These are phyloP conservation scores for Stephanodiscus minutulus DNA, from an alignment of 108 stramenopile genomes.

Conservation along the genomic window DNA sequence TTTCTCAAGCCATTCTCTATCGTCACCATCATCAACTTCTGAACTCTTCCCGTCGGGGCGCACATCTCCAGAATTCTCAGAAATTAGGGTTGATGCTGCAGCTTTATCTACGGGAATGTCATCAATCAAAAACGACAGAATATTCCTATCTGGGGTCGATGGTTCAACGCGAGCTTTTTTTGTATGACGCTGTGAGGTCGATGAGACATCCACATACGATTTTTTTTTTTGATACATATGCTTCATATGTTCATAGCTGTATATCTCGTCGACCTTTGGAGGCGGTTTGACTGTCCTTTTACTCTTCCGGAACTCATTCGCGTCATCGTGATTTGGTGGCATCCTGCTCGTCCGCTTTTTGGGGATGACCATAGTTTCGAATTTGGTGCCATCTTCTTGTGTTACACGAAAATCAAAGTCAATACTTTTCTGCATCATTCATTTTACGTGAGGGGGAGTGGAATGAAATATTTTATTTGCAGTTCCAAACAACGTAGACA, in stretches of 20 bases:
- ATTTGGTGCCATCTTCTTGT: not conserved
- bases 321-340: not conserved
- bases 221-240: not conserved
- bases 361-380: not conserved
- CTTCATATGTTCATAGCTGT: slow-evolving; percentile 5
- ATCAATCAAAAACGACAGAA: slow-evolving; percentile 3
- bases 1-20: slow-evolving; percentile 39
- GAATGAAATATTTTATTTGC: not conserved
- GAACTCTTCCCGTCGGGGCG: not conserved
- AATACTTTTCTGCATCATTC: not conserved
- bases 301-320: slow-evolving; percentile 1
- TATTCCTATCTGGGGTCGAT: slow-evolving; percentile 14
- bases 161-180: slow-evolving; percentile 5
- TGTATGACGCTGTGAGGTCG: not conserved
- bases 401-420: too few species aligned
- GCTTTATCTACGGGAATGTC: slow-evolving; percentile 48
- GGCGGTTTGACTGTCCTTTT: not conserved
- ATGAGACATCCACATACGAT: not conserved
- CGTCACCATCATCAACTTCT: slow-evolving; percentile 16
- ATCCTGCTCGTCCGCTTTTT: not conserved
- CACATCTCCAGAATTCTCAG: not conserved
- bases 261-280: slow-evolving; percentile 6
- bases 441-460: not conserved
- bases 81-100: slow-evolving; percentile 34
- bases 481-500: not conserved